Conservation (phyloP, 306 rosid species). For the Dryas octopetala region DNA sequence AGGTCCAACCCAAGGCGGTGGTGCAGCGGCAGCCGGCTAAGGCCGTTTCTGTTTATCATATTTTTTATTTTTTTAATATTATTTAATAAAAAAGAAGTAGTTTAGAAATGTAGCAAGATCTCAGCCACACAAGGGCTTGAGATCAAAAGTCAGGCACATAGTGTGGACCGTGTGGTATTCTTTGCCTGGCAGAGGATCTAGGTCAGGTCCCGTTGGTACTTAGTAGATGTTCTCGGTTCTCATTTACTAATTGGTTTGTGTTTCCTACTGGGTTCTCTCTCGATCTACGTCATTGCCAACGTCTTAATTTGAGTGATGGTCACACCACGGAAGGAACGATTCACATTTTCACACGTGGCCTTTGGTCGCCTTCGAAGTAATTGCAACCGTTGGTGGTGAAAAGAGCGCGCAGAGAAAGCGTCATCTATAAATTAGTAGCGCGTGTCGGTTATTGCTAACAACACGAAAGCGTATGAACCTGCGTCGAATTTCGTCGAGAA, state of each 20-base stretch:
- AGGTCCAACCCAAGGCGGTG: no score
- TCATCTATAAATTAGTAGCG: not conserved
- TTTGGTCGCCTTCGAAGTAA: not conserved
- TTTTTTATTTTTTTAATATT: no score
- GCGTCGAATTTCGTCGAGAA: constrained; percentile 34
- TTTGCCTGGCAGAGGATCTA: no score
- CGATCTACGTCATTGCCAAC: not conserved
- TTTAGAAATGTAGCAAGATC: no score
- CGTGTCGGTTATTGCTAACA: not conserved
- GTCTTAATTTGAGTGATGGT: not conserved
- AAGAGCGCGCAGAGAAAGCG: constrained; percentile 11
- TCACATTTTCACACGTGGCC: not conserved
- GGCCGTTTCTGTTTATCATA: no score
- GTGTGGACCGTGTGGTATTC: no score
- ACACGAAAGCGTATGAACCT: constrained; percentile 39
- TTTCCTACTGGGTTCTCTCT: not conserved
- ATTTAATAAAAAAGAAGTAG: no score
- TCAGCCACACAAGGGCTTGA: no score
- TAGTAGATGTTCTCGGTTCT: no score
- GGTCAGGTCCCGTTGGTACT: no score
- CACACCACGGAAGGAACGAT: not conserved
- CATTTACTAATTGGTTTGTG: not conserved
- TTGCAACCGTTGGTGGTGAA: not conserved
- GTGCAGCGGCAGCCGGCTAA: no score
- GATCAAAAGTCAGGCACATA: no score